Conservation (phyloP, 129 eudicot species). For the Lactuca saligna region DNA sequence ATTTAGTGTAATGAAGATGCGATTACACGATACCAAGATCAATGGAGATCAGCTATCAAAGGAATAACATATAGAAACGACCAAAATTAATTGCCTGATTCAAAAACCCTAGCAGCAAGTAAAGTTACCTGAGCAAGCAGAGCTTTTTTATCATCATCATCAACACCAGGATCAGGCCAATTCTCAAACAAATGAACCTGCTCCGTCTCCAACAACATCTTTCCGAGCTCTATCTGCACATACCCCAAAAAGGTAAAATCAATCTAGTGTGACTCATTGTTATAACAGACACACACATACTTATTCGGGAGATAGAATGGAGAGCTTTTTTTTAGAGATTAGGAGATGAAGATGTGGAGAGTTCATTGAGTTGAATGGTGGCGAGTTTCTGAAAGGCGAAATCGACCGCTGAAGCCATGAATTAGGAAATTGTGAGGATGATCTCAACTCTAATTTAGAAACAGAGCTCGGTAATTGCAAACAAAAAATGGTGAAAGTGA, state of each 20-base stretch:
- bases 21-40: neutral
- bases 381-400: too few relatives aligned
- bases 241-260: neutral
- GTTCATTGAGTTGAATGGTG: too few relatives aligned
- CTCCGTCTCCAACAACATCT: constrained; percentile 64
- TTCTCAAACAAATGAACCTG: constrained; percentile 77
- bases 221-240: constrained; percentile 64
- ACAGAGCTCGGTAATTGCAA: constrained; percentile 2
- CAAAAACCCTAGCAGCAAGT: neutral
- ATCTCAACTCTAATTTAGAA: constrained; percentile 1
- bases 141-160: constrained; percentile 64
- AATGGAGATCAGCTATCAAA: neutral
- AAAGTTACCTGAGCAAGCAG: constrained; percentile 68
- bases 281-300: neutral
- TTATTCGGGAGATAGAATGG: too few relatives aligned
- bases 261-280: neutral
- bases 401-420: neutral
- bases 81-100: neutral
- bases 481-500: neutral
- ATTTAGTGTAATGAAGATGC: neutral
- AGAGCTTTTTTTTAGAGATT: too few relatives aligned
- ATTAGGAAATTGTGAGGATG: neutral
- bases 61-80: neutral
- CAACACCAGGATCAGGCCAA: constrained; percentile 83
- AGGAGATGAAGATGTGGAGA: too few relatives aligned